phyloP scores from a whole-genome alignment of 2,329 filamentous ascomycete species.

The Karstenula rhodostoma region DNA sequence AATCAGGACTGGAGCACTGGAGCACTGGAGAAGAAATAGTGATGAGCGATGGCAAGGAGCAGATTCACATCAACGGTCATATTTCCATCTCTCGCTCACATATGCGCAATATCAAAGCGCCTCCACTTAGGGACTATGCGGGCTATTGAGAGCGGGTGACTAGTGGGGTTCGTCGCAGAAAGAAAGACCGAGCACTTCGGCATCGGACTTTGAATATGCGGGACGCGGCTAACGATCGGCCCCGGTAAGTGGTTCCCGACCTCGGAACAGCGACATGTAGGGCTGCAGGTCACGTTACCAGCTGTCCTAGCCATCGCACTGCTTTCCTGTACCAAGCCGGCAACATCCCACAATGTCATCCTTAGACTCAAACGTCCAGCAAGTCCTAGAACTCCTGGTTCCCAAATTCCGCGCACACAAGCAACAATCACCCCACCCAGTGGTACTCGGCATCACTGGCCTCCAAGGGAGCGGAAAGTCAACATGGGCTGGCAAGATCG shows the following conservation, averaged over 20 bases:
- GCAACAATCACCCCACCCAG: conserved; percentile 63
- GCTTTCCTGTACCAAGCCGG: background rate
- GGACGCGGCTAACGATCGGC: background rate
- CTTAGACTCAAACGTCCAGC: conserved; percentile 40
- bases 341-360: conserved; percentile 29
- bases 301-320: background rate
- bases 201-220: conserved; percentile 1
- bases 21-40: background rate
- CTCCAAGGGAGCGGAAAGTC: conserved; percentile 94
- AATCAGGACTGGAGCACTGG: background rate
- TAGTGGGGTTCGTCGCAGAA: conserved; percentile 1
- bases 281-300: background rate
- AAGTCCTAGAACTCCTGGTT: conserved; percentile 36
- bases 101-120: background rate
- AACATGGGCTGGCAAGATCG: conserved; percentile 69
- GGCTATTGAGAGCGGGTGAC: background rate
- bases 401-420: conserved; percentile 35
- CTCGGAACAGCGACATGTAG: background rate
- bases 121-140: background rate
- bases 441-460: conserved; percentile 89
- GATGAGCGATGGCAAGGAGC: background rate
- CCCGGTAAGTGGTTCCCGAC: background rate
- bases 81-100: background rate
- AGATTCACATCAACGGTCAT: background rate
- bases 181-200: background rate